Base-by-base conservation (phyloP, 140 eudicot species). In the Ambrosia hybrid region DNA sequence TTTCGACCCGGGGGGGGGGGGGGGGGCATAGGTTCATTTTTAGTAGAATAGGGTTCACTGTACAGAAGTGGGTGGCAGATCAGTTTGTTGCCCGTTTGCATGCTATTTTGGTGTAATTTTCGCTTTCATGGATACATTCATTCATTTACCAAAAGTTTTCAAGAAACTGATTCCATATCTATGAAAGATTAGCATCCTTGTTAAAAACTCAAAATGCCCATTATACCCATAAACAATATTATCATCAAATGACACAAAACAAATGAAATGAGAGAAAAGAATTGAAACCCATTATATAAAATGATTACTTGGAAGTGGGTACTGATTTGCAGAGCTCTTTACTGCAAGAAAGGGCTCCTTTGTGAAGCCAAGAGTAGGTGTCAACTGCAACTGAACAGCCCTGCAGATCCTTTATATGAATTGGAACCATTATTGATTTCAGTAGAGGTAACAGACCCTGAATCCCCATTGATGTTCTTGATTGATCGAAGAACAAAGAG, bases 301-400 rank as follows among this genome's bases (percentile, higher is more conserved):
- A 1, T 2, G 41, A 45, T 26, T 87, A 93, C 98, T 82, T 90
- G 83, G 89, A 74, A 21, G 98, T 90, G 73, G 97, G 94, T 21
- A 68, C 74, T 63, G 87, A 91, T 46, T 82, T 82, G 86, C 96
- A 94, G 64, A 94, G 95, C 55, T 94, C 90, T 75, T 79, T 83
- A 57, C 97, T 90, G 81, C 95, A 94, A 76, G 96, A 88, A 68
- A 94, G 95, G 13, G 99, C 99, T 57, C 99, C 99, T 77, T 90
- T 90, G 74, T 94, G 99, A 64, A 94, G 99, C 99, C 97, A 90
- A n/a, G 99, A 94, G 75, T 90, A 90, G 26, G 97, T 93, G 57
- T 93, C 98, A 7, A 93, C 66, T 65, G 97, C 97, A 7, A 93
- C 97, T 53, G 78, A 79, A 73, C 88, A 87, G 12, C 99, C 99